Evolutionary conservation across 116 monocot species (phyloP).

Genomic region (Dioscorea cayenensis): DNA sequence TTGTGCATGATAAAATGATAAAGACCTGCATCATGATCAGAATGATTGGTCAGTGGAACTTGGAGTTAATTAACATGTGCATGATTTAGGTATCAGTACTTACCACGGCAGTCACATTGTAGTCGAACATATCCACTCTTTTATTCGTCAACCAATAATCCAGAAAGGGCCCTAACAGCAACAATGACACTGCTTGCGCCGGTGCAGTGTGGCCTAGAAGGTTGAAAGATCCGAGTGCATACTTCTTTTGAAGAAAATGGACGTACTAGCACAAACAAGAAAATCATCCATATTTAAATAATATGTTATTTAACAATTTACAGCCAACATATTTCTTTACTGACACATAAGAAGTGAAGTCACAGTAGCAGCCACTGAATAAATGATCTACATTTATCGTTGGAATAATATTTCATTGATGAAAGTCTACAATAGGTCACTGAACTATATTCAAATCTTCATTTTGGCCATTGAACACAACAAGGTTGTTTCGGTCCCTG

Average conservation of each 20-base stretch:
- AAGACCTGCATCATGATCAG: conserved; percentile 24
- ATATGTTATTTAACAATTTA: too few relatives aligned
- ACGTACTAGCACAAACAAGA: conserved; percentile 27
- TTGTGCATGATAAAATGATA: conserved; percentile 36
- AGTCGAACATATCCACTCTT: conserved; percentile 47
- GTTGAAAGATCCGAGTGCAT: conserved; percentile 51
- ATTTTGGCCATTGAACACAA: too few relatives aligned
- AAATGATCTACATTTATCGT: too few relatives aligned
- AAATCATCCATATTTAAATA: too few relatives aligned
- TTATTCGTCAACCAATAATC: conserved; percentile 52
- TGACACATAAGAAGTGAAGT: too few relatives aligned
- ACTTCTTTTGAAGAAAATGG: conserved; percentile 44
- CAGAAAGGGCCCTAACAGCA: conserved; percentile 38
- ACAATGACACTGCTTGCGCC: conserved; percentile 36
- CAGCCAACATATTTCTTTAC: too few relatives aligned
- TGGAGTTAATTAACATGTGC: too few relatives aligned
- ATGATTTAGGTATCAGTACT: neutral
- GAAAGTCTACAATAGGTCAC: too few relatives aligned
- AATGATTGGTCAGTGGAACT: neutral
- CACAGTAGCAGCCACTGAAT: too few relatives aligned
- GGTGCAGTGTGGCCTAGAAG: conserved; percentile 48
- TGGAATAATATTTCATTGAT: too few relatives aligned
- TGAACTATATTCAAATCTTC: too few relatives aligned
- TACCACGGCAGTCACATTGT: conserved; percentile 29
- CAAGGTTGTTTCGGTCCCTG: too few relatives aligned